Evolutionary conservation across 257 asterid genomes (phyloP), one percentile per base, ranked within the genome.

Genomic region (Solanum etuberosum): DNA sequence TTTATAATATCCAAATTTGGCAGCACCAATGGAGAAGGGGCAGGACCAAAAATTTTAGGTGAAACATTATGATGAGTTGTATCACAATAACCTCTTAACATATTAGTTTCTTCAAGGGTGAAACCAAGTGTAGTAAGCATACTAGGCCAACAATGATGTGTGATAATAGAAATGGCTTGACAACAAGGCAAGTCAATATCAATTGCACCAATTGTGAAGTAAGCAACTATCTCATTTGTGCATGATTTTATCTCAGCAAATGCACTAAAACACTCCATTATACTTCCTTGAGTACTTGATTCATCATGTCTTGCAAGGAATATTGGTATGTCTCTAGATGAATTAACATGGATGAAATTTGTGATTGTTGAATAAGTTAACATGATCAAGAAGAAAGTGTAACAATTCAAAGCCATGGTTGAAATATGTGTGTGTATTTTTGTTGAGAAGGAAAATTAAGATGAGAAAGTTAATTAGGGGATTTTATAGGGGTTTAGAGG

Each of bases 91-190:
- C 89, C 89, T 34, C 90, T 72, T 40, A 89, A 51, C 4, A 73
- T 11, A 63, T 85, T 31, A 20, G 86, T 67, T 84, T 89, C 71
- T 14, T 87, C 90, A 18, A 51, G 74, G 2, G 90, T 70, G 37
- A 85, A 59, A 0, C 90, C 91, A 29, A 87, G 59, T 20, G 87
- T 42, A 37, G 67, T 57, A 37, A 87, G 85, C 67, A 87, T 38
- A 57, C 86, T 27, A 37, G 91, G 87, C 91, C 90, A 85, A 51
- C 91, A 90, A 35, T 87, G 77, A 32, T 72, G 89, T n/a, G 90
- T 88, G 21, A 88, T 82, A 18, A 83, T 16, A 35, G n/a, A 81
- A 43, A 90, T 72, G 23, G 89, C 87, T 35, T 73, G 80, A 63
- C 91, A 90, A 61, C 91, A 90, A 9, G 65, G 59, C 5, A 86